Conservation (phyloP, 2,329 filamentous ascomycete genomes). For the Sarocladium kiliense region DNA sequence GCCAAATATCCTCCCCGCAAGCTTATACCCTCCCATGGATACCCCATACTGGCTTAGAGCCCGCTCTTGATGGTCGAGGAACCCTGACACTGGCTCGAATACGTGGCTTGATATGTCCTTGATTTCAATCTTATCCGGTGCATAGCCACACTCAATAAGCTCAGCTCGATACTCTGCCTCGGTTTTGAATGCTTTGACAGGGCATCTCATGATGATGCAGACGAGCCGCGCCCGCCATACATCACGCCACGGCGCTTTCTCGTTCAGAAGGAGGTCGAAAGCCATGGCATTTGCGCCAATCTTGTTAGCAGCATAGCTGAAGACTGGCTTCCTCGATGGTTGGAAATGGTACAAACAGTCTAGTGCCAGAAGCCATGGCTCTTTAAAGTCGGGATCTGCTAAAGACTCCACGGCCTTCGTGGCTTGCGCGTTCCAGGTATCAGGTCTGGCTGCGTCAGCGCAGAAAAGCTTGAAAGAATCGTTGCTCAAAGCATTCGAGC, state of each 20-base stretch:
- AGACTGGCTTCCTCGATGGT: slow-evolving; percentile 42
- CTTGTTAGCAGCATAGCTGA: slow-evolving; percentile 32
- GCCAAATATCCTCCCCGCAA: slow-evolving; percentile 30
- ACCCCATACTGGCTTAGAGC: slow-evolving; percentile 29
- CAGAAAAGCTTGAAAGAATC: slow-evolving; percentile 35
- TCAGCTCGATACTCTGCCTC: slow-evolving; percentile 37
- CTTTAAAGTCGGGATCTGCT: slow-evolving; percentile 16
- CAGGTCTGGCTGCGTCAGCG: slow-evolving; percentile 43
- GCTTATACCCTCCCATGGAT: slow-evolving; percentile 28
- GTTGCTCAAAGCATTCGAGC: slow-evolving; percentile 1
- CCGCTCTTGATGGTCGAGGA: slow-evolving; percentile 31
- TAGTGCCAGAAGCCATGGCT: slow-evolving; percentile 49
- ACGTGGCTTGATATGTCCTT: slow-evolving; percentile 48
- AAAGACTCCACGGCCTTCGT: slow-evolving; percentile 21
- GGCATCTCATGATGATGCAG: slow-evolving; percentile 42
- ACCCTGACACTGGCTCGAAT: slow-evolving; percentile 42
- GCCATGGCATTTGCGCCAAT: slow-evolving; percentile 47
- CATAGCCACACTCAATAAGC: slow-evolving; percentile 43
- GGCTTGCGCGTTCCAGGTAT: slow-evolving; percentile 30
- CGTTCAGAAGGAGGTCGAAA: slow-evolving; percentile 45
- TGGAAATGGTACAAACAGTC: slow-evolving; percentile 54
- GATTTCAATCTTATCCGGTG: slow-evolving; percentile 32
- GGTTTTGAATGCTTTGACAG: slow-evolving; percentile 43
- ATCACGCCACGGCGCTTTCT: slow-evolving; percentile 21
- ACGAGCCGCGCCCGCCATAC: slow-evolving; percentile 33